phyloP scores from a whole-genome alignment of 2,329 filamentous ascomycete genomes.

The Polychaeton citri region DNA sequence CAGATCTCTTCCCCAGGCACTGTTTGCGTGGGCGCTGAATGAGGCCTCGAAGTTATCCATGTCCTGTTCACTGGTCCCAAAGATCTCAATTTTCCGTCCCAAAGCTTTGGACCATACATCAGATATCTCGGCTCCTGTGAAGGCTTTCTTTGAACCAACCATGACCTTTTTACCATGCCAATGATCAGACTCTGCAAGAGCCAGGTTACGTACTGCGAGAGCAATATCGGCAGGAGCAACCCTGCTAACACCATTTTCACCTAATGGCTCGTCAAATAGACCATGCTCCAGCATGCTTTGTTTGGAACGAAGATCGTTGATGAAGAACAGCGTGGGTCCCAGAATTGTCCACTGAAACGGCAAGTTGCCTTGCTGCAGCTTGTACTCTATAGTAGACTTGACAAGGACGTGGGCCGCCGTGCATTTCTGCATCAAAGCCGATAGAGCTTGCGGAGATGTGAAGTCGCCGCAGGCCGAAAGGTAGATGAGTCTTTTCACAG shows the following conservation, averaged over 20 bases:
- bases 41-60: conserved; percentile 1
- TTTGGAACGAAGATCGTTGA: conserved; percentile 5
- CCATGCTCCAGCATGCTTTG: conserved; percentile 4
- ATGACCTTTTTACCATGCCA: conserved; percentile 8
- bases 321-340: conserved; percentile 7
- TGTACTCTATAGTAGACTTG: conserved; percentile 7
- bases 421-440: background rate
- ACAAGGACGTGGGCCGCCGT: conserved; percentile 6
- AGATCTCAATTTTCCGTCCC: conserved; percentile 3
- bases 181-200: conserved; percentile 1
- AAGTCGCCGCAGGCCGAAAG: conserved; percentile 7
- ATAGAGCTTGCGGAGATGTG: conserved; percentile 2
- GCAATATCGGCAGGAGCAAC: conserved; percentile 6
- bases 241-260: conserved; percentile 4
- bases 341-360: conserved; percentile 5
- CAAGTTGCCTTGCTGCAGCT: conserved; percentile 3
- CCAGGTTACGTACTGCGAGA: conserved; percentile 2
- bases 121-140: conserved; percentile 2
- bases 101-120: conserved; percentile 4
- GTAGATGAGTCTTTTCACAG: conserved; percentile 7
- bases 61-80: background rate
- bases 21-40: background rate
- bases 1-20: conserved; percentile 7
- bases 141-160: conserved; percentile 4
- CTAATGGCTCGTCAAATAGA: conserved; percentile 6